Percentiles rank a stretch among this genome's conserved stretches.
phyloP scores from a whole-genome alignment of 164 flowering plant genomes.

The Stephania cephalantha region DNA sequence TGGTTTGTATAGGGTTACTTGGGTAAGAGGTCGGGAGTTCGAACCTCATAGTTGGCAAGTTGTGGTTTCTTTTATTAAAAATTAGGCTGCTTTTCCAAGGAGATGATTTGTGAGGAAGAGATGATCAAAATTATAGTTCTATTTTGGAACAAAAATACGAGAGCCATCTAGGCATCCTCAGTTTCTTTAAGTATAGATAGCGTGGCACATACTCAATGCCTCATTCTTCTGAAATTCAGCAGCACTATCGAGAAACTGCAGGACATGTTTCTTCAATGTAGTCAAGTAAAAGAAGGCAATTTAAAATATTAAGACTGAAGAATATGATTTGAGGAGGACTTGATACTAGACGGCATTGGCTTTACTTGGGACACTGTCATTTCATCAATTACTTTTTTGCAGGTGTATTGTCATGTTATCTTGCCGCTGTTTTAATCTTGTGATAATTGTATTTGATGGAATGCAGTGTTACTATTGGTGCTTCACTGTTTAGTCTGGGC shows the following conservation, averaged over 20 bases:
- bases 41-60: no score
- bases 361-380: constrained; percentile 2
- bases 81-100: background rate
- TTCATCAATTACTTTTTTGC: constrained; percentile 1
- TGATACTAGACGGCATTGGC: constrained; percentile 1
- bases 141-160: background rate
- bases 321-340: background rate
- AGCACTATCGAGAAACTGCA: background rate
- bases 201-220: background rate
- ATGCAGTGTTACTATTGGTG: background rate
- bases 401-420: background rate
- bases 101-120: background rate
- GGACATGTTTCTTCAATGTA: background rate
- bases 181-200: background rate
- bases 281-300: background rate
- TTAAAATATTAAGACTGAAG: background rate
- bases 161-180: background rate
- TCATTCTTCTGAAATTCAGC: background rate
- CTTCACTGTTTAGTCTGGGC: background rate
- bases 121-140: background rate
- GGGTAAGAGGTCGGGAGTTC: no score
- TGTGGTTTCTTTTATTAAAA: background rate
- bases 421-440: background rate
- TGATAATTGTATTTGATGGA: background rate
- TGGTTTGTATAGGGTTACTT: no score